These are phyloP conservation scores for Magnolia kwangsiensis DNA, from an alignment of 164 flowering plant genomes.

Conservation along the genomic window DNA sequence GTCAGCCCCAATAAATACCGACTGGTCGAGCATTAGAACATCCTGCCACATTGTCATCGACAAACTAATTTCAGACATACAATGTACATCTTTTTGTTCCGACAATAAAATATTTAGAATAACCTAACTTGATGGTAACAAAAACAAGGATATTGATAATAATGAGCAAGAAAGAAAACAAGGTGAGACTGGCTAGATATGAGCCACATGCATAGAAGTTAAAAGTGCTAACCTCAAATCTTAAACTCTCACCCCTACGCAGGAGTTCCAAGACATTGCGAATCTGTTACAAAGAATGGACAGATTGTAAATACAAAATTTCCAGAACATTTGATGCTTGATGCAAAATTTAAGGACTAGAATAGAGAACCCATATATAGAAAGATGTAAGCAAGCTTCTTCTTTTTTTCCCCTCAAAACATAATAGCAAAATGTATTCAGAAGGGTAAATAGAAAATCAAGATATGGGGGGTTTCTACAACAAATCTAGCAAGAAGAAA, in stretches of 20 bases:
- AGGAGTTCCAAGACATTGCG: slow-evolving; percentile 76
- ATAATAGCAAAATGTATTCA: too few species aligned
- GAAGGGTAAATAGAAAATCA: too few species aligned
- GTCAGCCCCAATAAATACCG: slow-evolving; percentile 65
- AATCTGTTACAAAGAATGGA: slow-evolving; percentile 38
- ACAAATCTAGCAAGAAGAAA: too few species aligned
- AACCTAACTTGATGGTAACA: background rate
- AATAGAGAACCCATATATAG: too few species aligned
- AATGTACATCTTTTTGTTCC: background rate
- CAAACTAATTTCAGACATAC: background rate
- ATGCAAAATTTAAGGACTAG: too few species aligned
- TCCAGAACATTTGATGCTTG: too few species aligned
- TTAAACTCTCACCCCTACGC: slow-evolving; percentile 75
- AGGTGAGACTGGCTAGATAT: background rate
- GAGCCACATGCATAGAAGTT: background rate
- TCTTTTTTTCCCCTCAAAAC: too few species aligned
- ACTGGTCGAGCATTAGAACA: slow-evolving; percentile 74
- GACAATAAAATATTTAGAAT: background rate
- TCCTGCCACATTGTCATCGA: slow-evolving; percentile 39
- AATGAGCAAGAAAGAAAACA: background rate
- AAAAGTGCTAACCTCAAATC: slow-evolving; percentile 63
- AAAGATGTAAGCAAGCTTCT: too few species aligned
- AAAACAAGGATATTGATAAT: background rate
- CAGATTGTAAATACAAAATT: background rate
- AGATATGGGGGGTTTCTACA: too few species aligned